Percentiles rank a stretch among this genome's conserved stretches.
phyloP scores from a whole-genome alignment of 2,329 filamentous ascomycete genomes.

The Grosmannia penicillata region DNA sequence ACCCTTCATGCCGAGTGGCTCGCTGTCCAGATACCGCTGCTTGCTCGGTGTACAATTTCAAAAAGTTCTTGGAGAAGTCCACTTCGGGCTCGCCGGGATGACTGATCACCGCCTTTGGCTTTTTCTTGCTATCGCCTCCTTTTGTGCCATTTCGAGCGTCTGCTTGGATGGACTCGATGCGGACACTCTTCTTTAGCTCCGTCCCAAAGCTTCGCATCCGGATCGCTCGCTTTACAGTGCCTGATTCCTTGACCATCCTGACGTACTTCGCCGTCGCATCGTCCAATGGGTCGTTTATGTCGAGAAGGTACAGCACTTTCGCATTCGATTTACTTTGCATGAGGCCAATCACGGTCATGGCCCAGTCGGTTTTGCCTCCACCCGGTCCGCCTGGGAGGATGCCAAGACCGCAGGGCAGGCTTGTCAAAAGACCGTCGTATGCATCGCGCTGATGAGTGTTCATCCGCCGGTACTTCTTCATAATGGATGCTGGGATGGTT shows the following conservation, averaged over 20 bases:
- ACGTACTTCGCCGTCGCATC: slow-evolving; percentile 28
- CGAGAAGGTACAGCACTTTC: slow-evolving; percentile 29
- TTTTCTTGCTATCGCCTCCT: background rate
- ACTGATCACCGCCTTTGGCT: background rate
- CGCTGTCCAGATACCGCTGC: background rate
- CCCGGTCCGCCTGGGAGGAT: slow-evolving; percentile 32
- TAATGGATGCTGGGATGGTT: slow-evolving; percentile 7
- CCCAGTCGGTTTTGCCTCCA: slow-evolving; percentile 32
- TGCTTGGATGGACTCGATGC: background rate
- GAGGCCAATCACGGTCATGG: slow-evolving; percentile 24
- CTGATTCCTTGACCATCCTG: slow-evolving; percentile 19
- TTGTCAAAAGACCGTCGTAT: slow-evolving; percentile 19
- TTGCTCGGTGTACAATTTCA: slow-evolving; percentile 16
- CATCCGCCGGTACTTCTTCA: slow-evolving; percentile 16
- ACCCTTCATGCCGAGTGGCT: slow-evolving; percentile 2
- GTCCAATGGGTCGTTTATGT: slow-evolving; percentile 31
- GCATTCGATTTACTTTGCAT: slow-evolving; percentile 12
- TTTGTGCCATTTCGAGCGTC: background rate
- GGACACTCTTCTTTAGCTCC: slow-evolving; percentile 7
- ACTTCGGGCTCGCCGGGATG: slow-evolving; percentile 6
- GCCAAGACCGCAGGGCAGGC: slow-evolving; percentile 26
- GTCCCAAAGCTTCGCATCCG: slow-evolving; percentile 11
- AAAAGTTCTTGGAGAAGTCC: slow-evolving; percentile 18
- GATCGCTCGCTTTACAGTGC: slow-evolving; percentile 15
- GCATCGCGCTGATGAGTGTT: slow-evolving; percentile 23